These are phyloP conservation scores for Urostyla sp. DNA, from an alignment of 73 alveolate species.

Conservation along the genomic window DNA sequence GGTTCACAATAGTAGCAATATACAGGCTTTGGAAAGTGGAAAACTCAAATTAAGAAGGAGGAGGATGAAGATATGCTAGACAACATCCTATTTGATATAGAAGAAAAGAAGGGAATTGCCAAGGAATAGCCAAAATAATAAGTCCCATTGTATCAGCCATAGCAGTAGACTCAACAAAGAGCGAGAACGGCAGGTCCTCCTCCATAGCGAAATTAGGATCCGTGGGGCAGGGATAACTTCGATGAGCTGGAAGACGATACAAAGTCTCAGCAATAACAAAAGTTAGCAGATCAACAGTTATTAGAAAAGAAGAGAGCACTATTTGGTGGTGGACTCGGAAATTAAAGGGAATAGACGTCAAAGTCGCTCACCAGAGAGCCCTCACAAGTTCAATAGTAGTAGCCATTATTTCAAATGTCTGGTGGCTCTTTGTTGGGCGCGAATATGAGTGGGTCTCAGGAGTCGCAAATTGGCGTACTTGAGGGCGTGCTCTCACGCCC, in stretches of 20 bases:
- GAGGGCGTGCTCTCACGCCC: too few species aligned
- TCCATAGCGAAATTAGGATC: background rate
- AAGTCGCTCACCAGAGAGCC: background rate
- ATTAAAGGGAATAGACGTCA: background rate
- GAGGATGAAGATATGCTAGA: slow-evolving; percentile 31
- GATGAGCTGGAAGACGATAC: slow-evolving; percentile 34
- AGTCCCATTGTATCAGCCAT: too few species aligned
- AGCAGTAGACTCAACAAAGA: background rate
- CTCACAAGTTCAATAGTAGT: background rate
- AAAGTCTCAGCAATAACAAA: too few species aligned
- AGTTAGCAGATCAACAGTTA: background rate
- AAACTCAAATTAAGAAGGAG: slow-evolving; percentile 43
- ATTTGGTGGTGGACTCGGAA: slow-evolving; percentile 23
- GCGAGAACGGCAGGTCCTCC: background rate
- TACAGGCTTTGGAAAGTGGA: slow-evolving; percentile 49
- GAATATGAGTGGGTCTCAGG: too few species aligned
- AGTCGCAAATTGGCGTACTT: too few species aligned
- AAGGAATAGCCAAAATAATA: background rate
- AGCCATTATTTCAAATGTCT: too few species aligned
- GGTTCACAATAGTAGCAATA: too few species aligned
- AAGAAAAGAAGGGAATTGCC: slow-evolving; percentile 47
- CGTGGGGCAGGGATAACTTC: slow-evolving; percentile 38
- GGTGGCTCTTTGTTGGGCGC: too few species aligned
- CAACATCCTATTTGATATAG: slow-evolving; percentile 32
- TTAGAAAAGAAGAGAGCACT: slow-evolving; percentile 21